Evolutionary conservation across 1,284 basidiomycete genomes (phyloP), one percentile per base, ranked within the genome.

Genomic region (Apiotrichum laibachii): DNA sequence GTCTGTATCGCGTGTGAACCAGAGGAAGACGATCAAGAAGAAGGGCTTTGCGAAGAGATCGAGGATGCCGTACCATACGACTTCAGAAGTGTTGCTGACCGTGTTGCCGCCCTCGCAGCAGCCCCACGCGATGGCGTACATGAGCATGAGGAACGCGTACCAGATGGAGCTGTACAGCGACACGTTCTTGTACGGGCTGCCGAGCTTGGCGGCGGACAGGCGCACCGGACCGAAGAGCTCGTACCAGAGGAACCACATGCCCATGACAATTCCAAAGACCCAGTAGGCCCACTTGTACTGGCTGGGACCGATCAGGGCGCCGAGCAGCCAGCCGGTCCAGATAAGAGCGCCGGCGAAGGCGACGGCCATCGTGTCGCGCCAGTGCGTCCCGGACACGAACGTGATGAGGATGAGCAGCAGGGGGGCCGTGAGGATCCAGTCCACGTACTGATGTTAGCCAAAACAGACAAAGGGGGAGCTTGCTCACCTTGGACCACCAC

Each of bases 41-140:
- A 69, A 63, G 6, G 83, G 83, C 60, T 82, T 85, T 59, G 82
- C 79, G 63, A 86, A 57, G 16, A 86, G 55, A 66, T 86, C 85
- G 56, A 87, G 79, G 59, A 85, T 75, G 59, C 84, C 85, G 72
- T 85, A 86, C 76, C 83, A 85, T 60, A 79, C 65, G 76, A 80
- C 77, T 64, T 81, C 78, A 21, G 71, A 69, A n/a, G 42, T 44
- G 62, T 74, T 70, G 21, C 77, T 69, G 18, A 69, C 61, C 60
- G 79, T 63, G 62, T 80, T 80, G 31, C 67, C 70, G 39, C 80
- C 80, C 56, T 81, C 80, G 50, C 69, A 67, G 13, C 79, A 65
- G 40, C 74, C 79, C 78, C 77, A 80, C 15, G 75, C 75, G 52
- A 82, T 72, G 34, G 79, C 76, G 73, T 85, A 85, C 42, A 85